Evolutionary conservation across 306 rosid genomes (phyloP), one percentile per base, ranked within the genome.

Genomic region (Argentina anserina): DNA sequence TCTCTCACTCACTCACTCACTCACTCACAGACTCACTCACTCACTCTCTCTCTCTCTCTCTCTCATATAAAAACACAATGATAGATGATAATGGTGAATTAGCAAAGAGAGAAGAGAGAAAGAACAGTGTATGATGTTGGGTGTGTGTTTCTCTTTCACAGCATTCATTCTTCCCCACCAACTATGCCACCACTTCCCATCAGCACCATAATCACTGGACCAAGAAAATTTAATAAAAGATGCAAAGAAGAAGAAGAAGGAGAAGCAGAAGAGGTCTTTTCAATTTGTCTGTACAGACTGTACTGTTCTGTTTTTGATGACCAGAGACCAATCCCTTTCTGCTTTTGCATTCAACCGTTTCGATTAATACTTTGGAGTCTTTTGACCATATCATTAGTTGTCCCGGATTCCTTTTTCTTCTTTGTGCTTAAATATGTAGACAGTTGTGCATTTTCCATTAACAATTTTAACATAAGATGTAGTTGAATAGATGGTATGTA

Each of bases 131-230:
- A 29, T 55, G 71, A 14, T 59, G 89, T 87, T 81, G 93, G 93
- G 59, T 84, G 86, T 75, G 87, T 65, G 60, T 74, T 34, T 75
- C 71, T 75, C 69, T 78, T 59, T 37, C 77, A 70, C 78, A 43
- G 87, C 92, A 93, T 90, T 93, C 87, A 93, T 87, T 90, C 92
- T 82, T 75, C 69, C 85, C 74, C 84, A 90, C 84, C 97, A 82
- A 89, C 89, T 81, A 66, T 34, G 69, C 67, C 55, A 73, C 69
- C 82, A 84, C 84, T 50, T 62, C 82, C 79, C 39, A 37, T 79
- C 90, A 47, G 74, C 71, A 58, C 74, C 87, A 66, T 60, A 72
- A 72, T 69, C 75, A 66, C 63, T 56, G 42, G 40, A 29, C 68
- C 81, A 71, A 56, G 55, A 58, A 52, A 66, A 77, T 28, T 36